Evolutionary conservation across 2,329 filamentous ascomycete genomes (phyloP), one percentile per base, ranked within the genome.

Genomic region (Aspergillus neoniger): DNA sequence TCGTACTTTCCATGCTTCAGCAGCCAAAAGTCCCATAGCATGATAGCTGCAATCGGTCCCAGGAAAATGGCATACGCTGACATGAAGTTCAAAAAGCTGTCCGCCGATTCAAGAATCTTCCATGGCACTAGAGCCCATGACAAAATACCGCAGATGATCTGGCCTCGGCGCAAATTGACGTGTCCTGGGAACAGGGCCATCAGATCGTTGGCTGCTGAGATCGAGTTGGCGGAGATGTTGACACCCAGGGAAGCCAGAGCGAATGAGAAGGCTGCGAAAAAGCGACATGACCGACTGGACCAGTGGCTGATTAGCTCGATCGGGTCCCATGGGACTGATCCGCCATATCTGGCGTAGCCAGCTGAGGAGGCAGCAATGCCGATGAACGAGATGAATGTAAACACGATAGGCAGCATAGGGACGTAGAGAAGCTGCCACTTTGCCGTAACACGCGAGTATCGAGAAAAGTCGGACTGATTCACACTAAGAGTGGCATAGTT

Each of bases 31-130:
- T 89, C 86, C 12, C 80, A 80, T 0, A 82, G 76, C 75, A 88
- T 82, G 63, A 89, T 85, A 0, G 82, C 82, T 0, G 85, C 84
- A 60, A 89, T 86, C 0, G 87, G 86, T 0, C 85, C 86, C 0
- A 90, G 77, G 74, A 90, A 90, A 41, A 89, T 81, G 1, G 83
- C 82, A 70, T 88, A 87, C 0, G 86, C 87, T 47, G 82, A 80
- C 82, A 91, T 88, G 74, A 90, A 91, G 47, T 83, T 81, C 3
- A 88, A 74, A 65, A 89, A 85, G 1, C 82, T 85, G 2, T 74
- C 70, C 2, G 86, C 87, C 0, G 83, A 86, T 36, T 73, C 78
- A 17, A 89, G 76, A 59, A 89, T 89, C 74, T 88, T 88, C 87
- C 86, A 89, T 1, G 86, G 86, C 1, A 87, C 85, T 32, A 88